Percentiles rank a stretch among this genome's conserved stretches.
phyloP scores from a whole-genome alignment of 2,329 filamentous ascomycete genomes.

The Alternaria sp. region DNA sequence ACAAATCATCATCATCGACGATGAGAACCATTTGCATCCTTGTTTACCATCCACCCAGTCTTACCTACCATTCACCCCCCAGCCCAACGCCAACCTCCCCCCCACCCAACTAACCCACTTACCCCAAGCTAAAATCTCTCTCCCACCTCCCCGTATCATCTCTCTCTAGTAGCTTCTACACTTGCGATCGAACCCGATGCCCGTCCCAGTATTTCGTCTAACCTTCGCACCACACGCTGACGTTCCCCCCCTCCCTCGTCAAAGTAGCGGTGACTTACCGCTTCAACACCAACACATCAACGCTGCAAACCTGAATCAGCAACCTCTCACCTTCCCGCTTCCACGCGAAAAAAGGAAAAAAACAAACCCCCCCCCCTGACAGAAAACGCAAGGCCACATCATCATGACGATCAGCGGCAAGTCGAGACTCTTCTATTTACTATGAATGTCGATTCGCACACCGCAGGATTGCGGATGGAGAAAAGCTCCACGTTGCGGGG shows the following conservation, averaged over 20 bases:
- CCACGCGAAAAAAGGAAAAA: conserved; percentile 3
- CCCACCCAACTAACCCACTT: conserved; percentile 6
- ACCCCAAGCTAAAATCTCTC: neutral
- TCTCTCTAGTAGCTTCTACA: neutral
- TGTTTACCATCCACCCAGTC: neutral
- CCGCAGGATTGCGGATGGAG: neutral
- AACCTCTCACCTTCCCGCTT: conserved; percentile 4
- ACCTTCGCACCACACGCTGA: conserved; percentile 7
- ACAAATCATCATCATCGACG: neutral
- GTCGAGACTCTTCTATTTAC: conserved; percentile 3
- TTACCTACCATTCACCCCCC: conserved; percentile 5
- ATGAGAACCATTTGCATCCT: neutral
- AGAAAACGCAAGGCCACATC: conserved; percentile 4
- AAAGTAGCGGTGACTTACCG: conserved; percentile 34
- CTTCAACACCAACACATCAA: neutral
- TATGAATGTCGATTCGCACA: neutral
- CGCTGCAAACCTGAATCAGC: conserved; percentile 4
- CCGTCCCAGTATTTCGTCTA: neutral
- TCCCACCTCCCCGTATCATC: conserved; percentile 1
- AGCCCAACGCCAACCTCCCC: conserved; percentile 2
- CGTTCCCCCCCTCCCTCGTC: conserved; percentile 16
- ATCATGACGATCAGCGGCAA: conserved; percentile 5
- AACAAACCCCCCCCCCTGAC: no score
- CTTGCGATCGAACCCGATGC: conserved; percentile 3
- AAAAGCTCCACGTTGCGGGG: neutral